Evolutionary conservation across 371 early-diverging fungal genomes (phyloP).

Genomic region (Mucor circinelloides): DNA sequence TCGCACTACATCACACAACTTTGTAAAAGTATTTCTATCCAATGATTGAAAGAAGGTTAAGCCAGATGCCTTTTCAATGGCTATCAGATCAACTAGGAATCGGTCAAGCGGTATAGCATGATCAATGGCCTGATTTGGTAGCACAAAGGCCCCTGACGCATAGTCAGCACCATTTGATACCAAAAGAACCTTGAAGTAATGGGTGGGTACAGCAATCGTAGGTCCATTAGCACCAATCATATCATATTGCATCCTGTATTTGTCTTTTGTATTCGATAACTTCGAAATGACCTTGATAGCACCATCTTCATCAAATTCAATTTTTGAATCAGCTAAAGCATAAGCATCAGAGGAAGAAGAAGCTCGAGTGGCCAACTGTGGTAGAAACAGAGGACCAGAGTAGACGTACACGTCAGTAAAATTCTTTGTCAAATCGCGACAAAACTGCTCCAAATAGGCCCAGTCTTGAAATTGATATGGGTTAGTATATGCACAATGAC

Average conservation of each 20-base stretch:
- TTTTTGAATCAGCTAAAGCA: slow-evolving; percentile 1
- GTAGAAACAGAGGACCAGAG: slow-evolving; percentile 80
- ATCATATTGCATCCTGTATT: slow-evolving; percentile 53
- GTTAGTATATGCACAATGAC: slow-evolving; percentile 1
- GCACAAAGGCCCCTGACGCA: slow-evolving; percentile 72
- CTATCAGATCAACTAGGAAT: slow-evolving; percentile 71
- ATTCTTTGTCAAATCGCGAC: slow-evolving; percentile 60
- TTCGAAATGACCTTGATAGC: not conserved
- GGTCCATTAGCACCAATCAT: slow-evolving; percentile 79
- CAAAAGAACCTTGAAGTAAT: slow-evolving; percentile 85
- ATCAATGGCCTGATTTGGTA: slow-evolving; percentile 79
- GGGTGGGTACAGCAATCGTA: slow-evolving; percentile 89
- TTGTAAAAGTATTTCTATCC: slow-evolving; percentile 41
- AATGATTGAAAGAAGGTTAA: slow-evolving; percentile 70
- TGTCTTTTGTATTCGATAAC: not conserved
- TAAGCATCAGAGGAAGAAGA: not conserved
- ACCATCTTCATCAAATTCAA: not conserved
- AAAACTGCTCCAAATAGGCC: slow-evolving; percentile 77
- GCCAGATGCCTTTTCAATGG: slow-evolving; percentile 76
- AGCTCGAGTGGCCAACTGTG: slow-evolving; percentile 37
- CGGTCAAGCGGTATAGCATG: slow-evolving; percentile 57
- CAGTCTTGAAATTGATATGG: slow-evolving; percentile 41
- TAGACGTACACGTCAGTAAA: slow-evolving; percentile 76
- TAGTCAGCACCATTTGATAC: slow-evolving; percentile 40
- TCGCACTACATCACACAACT: slow-evolving; percentile 34